Conservation (phyloP, 805 yeast genomes). For the Ogataea angusta region DNA sequence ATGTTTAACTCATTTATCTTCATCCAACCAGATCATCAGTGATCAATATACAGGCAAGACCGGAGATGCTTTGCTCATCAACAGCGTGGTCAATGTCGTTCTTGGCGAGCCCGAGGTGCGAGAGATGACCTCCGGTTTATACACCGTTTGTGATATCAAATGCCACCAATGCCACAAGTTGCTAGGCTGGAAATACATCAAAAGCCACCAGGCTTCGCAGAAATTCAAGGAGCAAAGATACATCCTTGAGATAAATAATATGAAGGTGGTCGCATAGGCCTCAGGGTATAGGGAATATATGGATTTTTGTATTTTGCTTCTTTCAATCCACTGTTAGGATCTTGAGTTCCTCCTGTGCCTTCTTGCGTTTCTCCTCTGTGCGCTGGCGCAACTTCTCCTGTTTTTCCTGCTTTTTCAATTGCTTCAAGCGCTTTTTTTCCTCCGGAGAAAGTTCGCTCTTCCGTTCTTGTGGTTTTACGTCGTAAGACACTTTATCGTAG, state of each 20-base stretch:
- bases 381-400: constrained; percentile 29
- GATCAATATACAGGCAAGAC: constrained; percentile 49
- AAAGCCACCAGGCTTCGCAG: constrained; percentile 43
- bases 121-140: constrained; percentile 58
- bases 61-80: constrained; percentile 57
- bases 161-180: constrained; percentile 53
- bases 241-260: constrained; percentile 43
- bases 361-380: constrained; percentile 19
- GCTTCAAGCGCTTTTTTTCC: constrained; percentile 33
- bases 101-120: constrained; percentile 23
- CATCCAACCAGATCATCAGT: constrained; percentile 28
- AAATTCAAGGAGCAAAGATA: constrained; percentile 60
- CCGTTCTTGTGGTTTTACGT: constrained; percentile 11
- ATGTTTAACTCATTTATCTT: constrained; percentile 31
- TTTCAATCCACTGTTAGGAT: constrained; percentile 15
- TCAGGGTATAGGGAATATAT: constrained; percentile 1
- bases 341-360: constrained; percentile 10
- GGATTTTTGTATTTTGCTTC: not conserved
- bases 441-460: constrained; percentile 10
- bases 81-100: constrained; percentile 35
- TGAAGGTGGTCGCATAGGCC: constrained; percentile 14
- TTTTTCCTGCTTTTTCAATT: constrained; percentile 33
- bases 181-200: constrained; percentile 64
- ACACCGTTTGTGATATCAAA: constrained; percentile 51
- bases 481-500: constrained; percentile 18